These are phyloP conservation scores for Termitomyces sp. DNA, from an alignment of 768 basidiomycete species.

Conservation along the genomic window DNA sequence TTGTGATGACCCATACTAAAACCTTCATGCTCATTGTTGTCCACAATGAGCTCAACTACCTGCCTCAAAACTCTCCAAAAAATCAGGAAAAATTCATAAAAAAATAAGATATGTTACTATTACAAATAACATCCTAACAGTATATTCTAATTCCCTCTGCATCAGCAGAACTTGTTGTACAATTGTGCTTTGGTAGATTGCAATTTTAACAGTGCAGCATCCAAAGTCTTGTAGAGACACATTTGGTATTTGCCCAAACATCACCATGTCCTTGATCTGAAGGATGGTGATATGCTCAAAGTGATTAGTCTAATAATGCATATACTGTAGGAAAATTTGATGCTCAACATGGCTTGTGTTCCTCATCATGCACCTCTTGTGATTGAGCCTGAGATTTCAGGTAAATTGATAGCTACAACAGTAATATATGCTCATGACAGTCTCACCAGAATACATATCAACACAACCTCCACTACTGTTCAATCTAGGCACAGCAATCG, in stretches of 20 bases:
- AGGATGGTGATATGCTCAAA: slow-evolving; percentile 27
- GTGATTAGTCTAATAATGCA: slow-evolving; percentile 21
- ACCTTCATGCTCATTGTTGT: too few relatives aligned
- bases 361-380: slow-evolving; percentile 39
- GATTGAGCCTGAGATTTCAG: slow-evolving; percentile 38
- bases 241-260: slow-evolving; percentile 40
- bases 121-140: too few relatives aligned
- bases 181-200: slow-evolving; percentile 42
- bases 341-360: slow-evolving; percentile 36
- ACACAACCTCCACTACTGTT: slow-evolving; percentile 27
- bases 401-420: slow-evolving; percentile 23
- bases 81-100: too few relatives aligned
- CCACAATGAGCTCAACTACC: too few relatives aligned
- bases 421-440: neutral
- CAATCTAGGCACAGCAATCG: slow-evolving; percentile 23
- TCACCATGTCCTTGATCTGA: slow-evolving; percentile 29
- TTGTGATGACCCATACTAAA: too few relatives aligned
- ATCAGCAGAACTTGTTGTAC: slow-evolving; percentile 34
- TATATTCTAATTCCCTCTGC: too few relatives aligned
- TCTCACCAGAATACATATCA: slow-evolving; percentile 17
- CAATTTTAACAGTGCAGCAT: slow-evolving; percentile 41
- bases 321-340: slow-evolving; percentile 26
- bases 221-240: slow-evolving; percentile 41
- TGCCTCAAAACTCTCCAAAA: too few relatives aligned
- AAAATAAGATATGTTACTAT: too few relatives aligned